Evolutionary conservation across 228 moss, liverwort and hornwort species (phyloP), one percentile per base, ranked within the genome.

Genomic region (Sphagnum fallax): DNA sequence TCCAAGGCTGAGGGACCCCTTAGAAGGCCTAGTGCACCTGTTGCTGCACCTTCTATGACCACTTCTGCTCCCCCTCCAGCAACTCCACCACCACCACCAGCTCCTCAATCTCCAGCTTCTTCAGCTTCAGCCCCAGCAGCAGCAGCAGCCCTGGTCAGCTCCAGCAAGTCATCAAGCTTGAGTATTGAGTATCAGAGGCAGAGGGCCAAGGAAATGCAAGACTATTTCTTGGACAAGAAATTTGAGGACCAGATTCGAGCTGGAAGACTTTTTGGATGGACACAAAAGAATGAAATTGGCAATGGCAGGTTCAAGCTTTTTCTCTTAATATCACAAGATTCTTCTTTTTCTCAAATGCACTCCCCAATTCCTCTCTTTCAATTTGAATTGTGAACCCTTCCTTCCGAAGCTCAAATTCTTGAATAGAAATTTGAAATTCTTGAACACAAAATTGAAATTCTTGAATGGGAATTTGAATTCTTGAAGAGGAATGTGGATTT

Each of bases 131-230:
- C 81, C 53, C 64, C 78, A 9, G n/a, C 83, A 2, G 50, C 80
- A 13, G 55, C 86, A 8, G 68, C 77, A 0, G 15, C 75, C 5
- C 82, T 77, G 61, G 83, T 87, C 50, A 75, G 70, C 60, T 51
- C 77, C 10, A 66, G 67, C 57, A 81, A 82, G 71, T 71, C 79
- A 50, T 73, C 78, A 8, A 85, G 74, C 13, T 86, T 88, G 51
- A 98, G 90, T 70, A 92, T 98, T 48, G 98, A 98, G 79, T 98
- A 85, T 62, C 98, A 98, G 81, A 75, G 98, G 69, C 98, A 94
- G 87, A 87, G 89, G 70, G 98, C 98, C 5, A 98, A 98, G 86
- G 98, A 94, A 75, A 80, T 98, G 62, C 98, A 92, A 79, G 89
- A 92, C 13, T 98, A 90, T 71, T 92, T 98, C 75, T 73, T 90